Base-by-base conservation (phyloP, 345 rosid genomes). In the Hypericum perforatum region DNA sequence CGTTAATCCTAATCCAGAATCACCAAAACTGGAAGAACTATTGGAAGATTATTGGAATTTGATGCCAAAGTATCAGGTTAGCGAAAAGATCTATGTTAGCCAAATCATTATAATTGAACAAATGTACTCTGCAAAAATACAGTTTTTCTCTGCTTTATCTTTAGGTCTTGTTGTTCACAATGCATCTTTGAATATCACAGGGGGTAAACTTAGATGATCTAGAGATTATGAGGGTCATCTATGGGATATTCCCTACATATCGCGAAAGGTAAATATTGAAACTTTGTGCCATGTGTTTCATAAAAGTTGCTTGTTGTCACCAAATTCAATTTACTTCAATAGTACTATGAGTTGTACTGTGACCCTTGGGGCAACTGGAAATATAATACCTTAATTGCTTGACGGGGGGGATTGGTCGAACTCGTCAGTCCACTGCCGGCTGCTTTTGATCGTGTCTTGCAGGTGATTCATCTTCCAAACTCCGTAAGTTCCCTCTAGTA, bases 221-320 rank as follows among this genome's bases (percentile, higher is more conserved):
- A 69, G 75, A 91, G 76, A 79, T 91, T 63, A 62, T 69, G 52
- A 71, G 98, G 81, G 96, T 87, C 50, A 68, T 84, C 58, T 91
- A 86, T 59, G 98, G 98, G 45, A 86, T 91, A 60, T 91, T 91
- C 63, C 98, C 98, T 54, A 91, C 98, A 10, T 84, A 74, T 65
- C 65, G 77, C 6, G 81, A 76, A 61, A 87, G 98, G 98, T 90
- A 73, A 65, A 15, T 22, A 15, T 52, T 53, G 15, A 45, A 16
- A 5, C n/a, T n/a, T 50, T 38, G 13, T 10, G 41, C 39, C 0
- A 6, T 38, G n/a, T n/a, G n/a, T n/a, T n/a, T n/a, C n/a, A n/a
- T n/a, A n/a, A n/a, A 57, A 54, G 16, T 14, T 37, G 5, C 29
- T 61, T 48, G 37, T 58, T 45, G n/a, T n/a, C 37, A 37, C n/a